Percentiles rank a stretch among this genome's conserved stretches.
Conservation (phyloP, 2,329 filamentous ascomycete species). For the Fusarium domesticum region DNA sequence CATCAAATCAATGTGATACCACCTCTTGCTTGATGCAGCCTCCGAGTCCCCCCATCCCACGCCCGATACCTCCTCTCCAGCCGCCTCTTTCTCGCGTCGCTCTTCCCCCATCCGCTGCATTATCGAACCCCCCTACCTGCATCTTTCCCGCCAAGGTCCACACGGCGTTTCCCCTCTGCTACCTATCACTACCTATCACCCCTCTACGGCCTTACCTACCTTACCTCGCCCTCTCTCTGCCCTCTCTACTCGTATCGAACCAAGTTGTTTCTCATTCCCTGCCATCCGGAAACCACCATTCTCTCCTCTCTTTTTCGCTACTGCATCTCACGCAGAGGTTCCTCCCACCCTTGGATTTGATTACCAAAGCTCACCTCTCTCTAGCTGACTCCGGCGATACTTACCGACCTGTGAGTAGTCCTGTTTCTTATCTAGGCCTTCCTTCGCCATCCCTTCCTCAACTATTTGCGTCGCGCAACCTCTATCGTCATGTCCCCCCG, state of each 20-base stretch:
- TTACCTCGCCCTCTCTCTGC: slow-evolving; percentile 13
- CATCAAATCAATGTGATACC: slow-evolving; percentile 37
- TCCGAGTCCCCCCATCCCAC: slow-evolving; percentile 32
- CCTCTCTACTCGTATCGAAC: slow-evolving; percentile 2
- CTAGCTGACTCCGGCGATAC: slow-evolving; percentile 59
- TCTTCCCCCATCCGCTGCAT: slow-evolving; percentile 34
- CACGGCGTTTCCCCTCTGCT: slow-evolving; percentile 35
- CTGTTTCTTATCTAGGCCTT: slow-evolving; percentile 12
- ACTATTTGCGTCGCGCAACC: slow-evolving; percentile 17
- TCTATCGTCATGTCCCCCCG: slow-evolving; percentile 15
- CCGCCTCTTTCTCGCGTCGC: slow-evolving; percentile 32
- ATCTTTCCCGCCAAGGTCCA: slow-evolving; percentile 47
- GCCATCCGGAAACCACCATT: slow-evolving; percentile 33
- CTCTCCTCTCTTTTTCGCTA: slow-evolving; percentile 24
- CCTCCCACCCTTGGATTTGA: slow-evolving; percentile 22
- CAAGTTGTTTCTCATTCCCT: slow-evolving; percentile 32
- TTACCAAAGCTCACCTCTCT: slow-evolving; percentile 38
- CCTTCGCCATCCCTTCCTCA: slow-evolving; percentile 7
- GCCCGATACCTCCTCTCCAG: slow-evolving; percentile 28
- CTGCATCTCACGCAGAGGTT: slow-evolving; percentile 26
- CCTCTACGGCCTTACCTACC: slow-evolving; percentile 32
- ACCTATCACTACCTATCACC: slow-evolving; percentile 22
- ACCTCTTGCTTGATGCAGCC: slow-evolving; percentile 35
- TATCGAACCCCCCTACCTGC: slow-evolving; percentile 43
- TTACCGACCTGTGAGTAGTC: slow-evolving; percentile 56